Base-by-base conservation (phyloP, 208 protist species). In the Vickermania spadyakhi region DNA sequence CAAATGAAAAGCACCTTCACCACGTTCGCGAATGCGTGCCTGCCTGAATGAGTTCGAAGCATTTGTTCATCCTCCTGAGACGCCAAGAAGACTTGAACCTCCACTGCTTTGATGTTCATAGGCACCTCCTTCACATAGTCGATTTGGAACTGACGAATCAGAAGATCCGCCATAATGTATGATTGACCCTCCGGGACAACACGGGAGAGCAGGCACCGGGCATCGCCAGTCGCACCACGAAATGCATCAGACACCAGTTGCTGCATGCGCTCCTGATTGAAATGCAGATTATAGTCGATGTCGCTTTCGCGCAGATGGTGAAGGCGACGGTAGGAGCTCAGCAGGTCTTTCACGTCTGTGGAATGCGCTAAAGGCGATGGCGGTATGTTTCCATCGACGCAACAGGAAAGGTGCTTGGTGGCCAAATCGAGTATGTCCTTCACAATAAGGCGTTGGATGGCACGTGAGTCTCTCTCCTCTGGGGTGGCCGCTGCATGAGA, bases 261-360 rank as follows among this genome's bases (percentile, higher is more conserved):
- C 42, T 75, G 80, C 42, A 60, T 68, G 13, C 66, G 76, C 4
- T 84, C 61, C 56, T 90, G 83, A 36, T 90, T 90, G 0, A 90
- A 60, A 56, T 90, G 83, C n/a, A 67, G 67, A 58, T 90, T 90
- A 58, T 84, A 84, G 67, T 90, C 83, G 56, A 86, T 85, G 63
- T 90, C 83, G 4, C 61, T 77, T 53, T 81, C 74, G 27, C 83
- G 72, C 11, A 90, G 68, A 2, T 62, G 31, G 66, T 77, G 75
- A 3, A 30, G 52, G 14, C 72, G 73, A 3, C 49, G 22, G 58
- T 72, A 64, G 5, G 54, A 27, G 28, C 25, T 18, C n/a, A 5
- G 7, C 28, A 41, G 11, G 18, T 18, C 36, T 18, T 18, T 11
- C 11, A 7, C 55, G 4, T 45, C 36, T n/a, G n/a, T n/a, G n/a